Conservation (phyloP, 352 stramenopile genomes). For the Saprolegnia parasitica region DNA sequence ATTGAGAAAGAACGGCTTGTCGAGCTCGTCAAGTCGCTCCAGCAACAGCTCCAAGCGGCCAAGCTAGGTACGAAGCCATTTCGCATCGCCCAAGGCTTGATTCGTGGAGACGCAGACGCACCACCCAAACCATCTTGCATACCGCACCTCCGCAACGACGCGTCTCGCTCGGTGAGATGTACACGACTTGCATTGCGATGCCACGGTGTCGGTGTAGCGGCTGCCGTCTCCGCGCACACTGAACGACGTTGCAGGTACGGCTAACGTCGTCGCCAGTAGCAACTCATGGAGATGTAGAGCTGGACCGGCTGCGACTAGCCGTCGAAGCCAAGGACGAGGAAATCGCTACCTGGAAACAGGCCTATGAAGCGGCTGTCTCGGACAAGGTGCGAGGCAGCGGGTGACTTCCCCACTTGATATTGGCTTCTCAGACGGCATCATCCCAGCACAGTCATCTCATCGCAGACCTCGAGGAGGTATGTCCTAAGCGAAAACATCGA, state of each 20-base stretch:
- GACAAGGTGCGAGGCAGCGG: not conserved
- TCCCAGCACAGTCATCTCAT: conserved; percentile 11
- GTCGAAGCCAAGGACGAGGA: conserved; percentile 59
- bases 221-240: conserved; percentile 5
- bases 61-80: conserved; percentile 35
- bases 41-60: conserved; percentile 62
- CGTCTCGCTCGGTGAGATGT: conserved; percentile 19
- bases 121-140: not conserved
- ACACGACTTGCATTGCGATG: not conserved
- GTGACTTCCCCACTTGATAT: not conserved
- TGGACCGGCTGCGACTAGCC: conserved; percentile 43
- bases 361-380: conserved; percentile 8
- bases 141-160: conserved; percentile 27
- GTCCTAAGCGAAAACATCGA: too few species aligned
- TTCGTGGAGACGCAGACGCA: not conserved
- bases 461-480: conserved; percentile 20
- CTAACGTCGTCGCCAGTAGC: not conserved
- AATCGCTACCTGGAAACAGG: conserved; percentile 34
- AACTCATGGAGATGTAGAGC: conserved; percentile 15
- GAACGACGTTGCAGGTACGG: not conserved
- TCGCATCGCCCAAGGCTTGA: too few species aligned
- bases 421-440: not conserved
- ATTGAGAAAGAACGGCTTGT: conserved; percentile 61
- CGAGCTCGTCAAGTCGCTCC: conserved; percentile 48
- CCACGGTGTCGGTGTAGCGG: conserved; percentile 7